These are phyloP conservation scores for Eucalyptus pauciflora DNA, from an alignment of 345 rosid species.

Conservation along the genomic window DNA sequence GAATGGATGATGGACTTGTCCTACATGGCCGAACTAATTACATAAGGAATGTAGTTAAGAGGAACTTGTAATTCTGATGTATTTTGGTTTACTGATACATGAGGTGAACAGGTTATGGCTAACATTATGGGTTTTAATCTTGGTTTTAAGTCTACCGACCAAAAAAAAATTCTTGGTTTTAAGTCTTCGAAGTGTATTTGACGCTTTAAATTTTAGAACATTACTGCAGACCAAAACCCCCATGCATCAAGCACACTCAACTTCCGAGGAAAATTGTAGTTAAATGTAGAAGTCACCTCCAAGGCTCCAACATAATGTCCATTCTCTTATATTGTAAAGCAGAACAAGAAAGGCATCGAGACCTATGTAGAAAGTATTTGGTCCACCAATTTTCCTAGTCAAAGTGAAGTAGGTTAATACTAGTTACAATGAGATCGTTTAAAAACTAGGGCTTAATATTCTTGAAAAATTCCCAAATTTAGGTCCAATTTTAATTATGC, in stretches of 20 bases:
- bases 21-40: background rate
- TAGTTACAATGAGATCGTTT: background rate
- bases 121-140: background rate
- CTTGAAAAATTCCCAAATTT: background rate
- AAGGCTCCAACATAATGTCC: background rate
- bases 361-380: background rate
- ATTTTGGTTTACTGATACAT: background rate
- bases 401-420: background rate
- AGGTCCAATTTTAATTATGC: background rate
- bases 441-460: background rate
- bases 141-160: background rate
- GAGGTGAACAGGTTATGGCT: background rate
- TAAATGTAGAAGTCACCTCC: background rate
- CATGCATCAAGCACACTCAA: background rate
- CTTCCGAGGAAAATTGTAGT: background rate
- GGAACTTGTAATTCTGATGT: background rate
- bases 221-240: background rate
- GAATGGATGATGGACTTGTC: background rate
- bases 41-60: background rate
- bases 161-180: background rate
- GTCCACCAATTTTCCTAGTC: background rate
- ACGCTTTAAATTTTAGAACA: background rate
- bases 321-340: background rate
- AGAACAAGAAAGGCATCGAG: background rate
- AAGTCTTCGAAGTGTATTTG: background rate